Evolutionary conservation across 116 monocot species (phyloP), one percentile per base, ranked within the genome.

Genomic region (Zostera marina): DNA sequence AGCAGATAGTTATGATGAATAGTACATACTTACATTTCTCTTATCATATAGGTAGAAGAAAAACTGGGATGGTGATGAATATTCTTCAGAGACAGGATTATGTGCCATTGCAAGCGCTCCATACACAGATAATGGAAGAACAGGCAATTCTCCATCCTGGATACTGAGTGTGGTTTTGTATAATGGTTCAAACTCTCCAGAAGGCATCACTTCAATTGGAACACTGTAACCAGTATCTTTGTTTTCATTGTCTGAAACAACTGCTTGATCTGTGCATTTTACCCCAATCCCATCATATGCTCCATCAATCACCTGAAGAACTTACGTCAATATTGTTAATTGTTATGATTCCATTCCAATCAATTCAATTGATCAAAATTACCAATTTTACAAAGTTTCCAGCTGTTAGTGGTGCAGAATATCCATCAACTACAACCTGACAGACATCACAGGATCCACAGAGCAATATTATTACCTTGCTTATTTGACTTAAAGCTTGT

Each of bases 21-120:
- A 44, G 19, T 7, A 3, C 26, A 54, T 63, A 46, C 92, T 93
- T 55, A 93, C 93, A 71, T 75, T 84, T 66, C 88, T 76, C 59
- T 93, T 93, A 63, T 87, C 93, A 75, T 87, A 93, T 8, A 93
- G 84, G 77, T 87, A 87, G 76, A 93, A 84, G 53, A 93, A 93
- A 64, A 93, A 93, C 13, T 93, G 87, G 4, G 76, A 81, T 45
- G 87, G 83, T 54, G 87, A 84, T 2, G 93, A 93, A 59, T 79
- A 93, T 48, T 93, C 84, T 26, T 87, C 83, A 42, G 93, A 87
- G 56, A 68, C 81, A 22, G 70, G 59, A 66, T 53, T 81, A 60
- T 93, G 93, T 42, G 87, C 74, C 93, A 93, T 93, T 12, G 84
- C 88, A 70, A 93, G 77, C 21, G 93, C 81, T 19, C 93, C 93